phyloP scores from a whole-genome alignment of 2,329 filamentous ascomycete genomes.

The Saccharata proteae region DNA sequence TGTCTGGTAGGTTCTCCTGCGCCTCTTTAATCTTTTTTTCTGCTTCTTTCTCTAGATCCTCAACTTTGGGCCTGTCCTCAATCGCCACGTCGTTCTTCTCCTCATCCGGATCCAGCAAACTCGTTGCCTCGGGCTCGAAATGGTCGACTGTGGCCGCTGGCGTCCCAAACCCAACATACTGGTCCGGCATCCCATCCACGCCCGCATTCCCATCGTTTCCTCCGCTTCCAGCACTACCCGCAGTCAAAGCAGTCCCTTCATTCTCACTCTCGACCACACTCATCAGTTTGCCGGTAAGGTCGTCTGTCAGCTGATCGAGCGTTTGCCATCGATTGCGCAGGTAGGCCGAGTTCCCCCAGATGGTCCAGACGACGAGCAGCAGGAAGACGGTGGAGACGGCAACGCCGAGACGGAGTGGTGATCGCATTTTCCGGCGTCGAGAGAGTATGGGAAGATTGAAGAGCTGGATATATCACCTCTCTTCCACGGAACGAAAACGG shows the following conservation, averaged over 20 bases:
- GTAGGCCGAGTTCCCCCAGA: constrained; percentile 3
- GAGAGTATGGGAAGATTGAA: too few relatives aligned
- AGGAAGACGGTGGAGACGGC: constrained; percentile 4
- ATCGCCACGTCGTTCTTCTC: background rate
- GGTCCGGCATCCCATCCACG: constrained; percentile 3
- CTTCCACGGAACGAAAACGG: too few relatives aligned
- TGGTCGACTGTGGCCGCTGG: background rate
- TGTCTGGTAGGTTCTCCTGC: constrained; percentile 5
- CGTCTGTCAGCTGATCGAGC: constrained; percentile 2
- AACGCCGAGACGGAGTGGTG: constrained; percentile 4
- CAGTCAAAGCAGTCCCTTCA: too few relatives aligned
- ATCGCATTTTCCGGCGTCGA: constrained; percentile 7
- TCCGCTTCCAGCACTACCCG: background rate
- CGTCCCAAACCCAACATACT: constrained; percentile 6
- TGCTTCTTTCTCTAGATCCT: too few relatives aligned
- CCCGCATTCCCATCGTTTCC: background rate
- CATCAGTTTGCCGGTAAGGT: background rate
- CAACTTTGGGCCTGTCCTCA: background rate
- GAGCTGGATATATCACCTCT: too few relatives aligned
- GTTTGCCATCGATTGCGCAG: constrained; percentile 3
- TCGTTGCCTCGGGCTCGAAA: background rate
- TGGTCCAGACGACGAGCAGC: constrained; percentile 2
- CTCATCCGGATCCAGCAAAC: too few relatives aligned
- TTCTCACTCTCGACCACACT: too few relatives aligned
- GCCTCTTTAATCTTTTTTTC: background rate